These are phyloP conservation scores for Syzygium aromaticum DNA, from an alignment of 345 rosid species.

Conservation along the genomic window DNA sequence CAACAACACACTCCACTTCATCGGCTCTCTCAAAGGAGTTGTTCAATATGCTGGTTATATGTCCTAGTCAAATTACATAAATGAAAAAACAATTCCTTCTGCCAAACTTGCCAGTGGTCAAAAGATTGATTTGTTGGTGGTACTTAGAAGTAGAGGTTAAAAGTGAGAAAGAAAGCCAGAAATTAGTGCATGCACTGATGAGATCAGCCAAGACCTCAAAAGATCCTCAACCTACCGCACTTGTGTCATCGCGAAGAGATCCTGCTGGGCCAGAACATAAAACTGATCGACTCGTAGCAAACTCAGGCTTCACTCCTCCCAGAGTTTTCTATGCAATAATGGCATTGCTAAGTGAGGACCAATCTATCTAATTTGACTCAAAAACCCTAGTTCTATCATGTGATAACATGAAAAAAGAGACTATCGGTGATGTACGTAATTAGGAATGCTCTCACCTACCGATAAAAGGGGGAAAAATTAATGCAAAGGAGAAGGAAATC, in stretches of 20 bases:
- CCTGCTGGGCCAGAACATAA: slow-evolving; percentile 79
- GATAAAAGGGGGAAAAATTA: not conserved
- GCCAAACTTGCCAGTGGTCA: not conserved
- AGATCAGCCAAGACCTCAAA: not conserved
- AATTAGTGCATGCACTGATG: not conserved
- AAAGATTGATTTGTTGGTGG: not conserved
- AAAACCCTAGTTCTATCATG: not conserved
- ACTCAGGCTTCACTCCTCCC: slow-evolving; percentile 57
- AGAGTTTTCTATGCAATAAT: slow-evolving; percentile 30
- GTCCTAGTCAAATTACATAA: not conserved
- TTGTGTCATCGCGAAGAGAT: slow-evolving; percentile 60
- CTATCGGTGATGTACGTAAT: not conserved
- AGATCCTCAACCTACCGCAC: slow-evolving; percentile 48
- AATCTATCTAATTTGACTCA: not conserved
- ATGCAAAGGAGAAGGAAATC: not conserved
- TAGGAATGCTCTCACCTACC: not conserved
- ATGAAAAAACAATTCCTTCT: not conserved
- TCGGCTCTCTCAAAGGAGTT: not conserved
- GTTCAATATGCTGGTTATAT: not conserved
- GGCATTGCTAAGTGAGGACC: not conserved
- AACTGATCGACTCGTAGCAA: slow-evolving; percentile 37
- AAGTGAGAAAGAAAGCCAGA: not conserved
- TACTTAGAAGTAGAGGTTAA: not conserved
- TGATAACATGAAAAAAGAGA: not conserved
- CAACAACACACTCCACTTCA: not conserved